Evolutionary conservation across 352 stramenopile species (phyloP).

Genomic region (Phytophthora hibernalis): DNA sequence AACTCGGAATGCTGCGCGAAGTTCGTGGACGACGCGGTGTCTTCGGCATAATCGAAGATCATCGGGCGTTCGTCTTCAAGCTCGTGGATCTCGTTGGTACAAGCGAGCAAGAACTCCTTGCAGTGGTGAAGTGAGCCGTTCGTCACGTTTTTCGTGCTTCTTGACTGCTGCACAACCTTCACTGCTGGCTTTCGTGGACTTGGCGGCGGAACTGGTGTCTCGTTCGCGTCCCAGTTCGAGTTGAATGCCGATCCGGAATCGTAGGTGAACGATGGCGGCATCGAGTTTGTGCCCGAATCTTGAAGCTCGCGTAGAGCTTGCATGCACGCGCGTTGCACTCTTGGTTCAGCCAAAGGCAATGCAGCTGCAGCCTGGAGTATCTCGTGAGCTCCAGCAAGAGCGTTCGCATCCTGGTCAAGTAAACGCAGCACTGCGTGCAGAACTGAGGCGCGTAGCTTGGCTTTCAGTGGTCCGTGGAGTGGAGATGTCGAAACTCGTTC

Average conservation of each 20-base stretch:
- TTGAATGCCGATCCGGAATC: conserved; percentile 10
- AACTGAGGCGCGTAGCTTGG: conserved; percentile 51
- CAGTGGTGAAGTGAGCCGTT: conserved; percentile 54
- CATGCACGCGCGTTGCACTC: conserved; percentile 49
- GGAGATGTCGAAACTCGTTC: conserved; percentile 1
- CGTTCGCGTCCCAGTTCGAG: conserved; percentile 16
- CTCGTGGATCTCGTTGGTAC: conserved; percentile 84
- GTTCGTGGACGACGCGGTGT: conserved; percentile 37
- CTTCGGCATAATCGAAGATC: conserved; percentile 76
- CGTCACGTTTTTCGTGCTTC: conserved; percentile 37
- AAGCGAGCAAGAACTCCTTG: conserved; percentile 75
- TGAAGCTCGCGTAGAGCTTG: conserved; percentile 48
- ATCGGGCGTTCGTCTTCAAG: conserved; percentile 68
- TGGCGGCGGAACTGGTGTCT: conserved; percentile 6
- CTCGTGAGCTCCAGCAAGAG: conserved; percentile 56
- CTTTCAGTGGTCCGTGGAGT: conserved; percentile 24
- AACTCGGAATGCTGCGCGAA: conserved; percentile 6
- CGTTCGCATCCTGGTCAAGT: conserved; percentile 56
- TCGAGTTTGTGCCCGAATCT: not conserved
- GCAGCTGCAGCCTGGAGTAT: conserved; percentile 52
- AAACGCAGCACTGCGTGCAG: conserved; percentile 63
- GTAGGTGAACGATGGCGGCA: conserved; percentile 24
- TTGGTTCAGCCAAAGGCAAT: conserved; percentile 51
- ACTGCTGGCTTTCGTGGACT: conserved; percentile 21
- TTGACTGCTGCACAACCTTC: not conserved